Evolutionary conservation across 331 rosid species (phyloP).

Genomic region (Arachis monticola): DNA sequence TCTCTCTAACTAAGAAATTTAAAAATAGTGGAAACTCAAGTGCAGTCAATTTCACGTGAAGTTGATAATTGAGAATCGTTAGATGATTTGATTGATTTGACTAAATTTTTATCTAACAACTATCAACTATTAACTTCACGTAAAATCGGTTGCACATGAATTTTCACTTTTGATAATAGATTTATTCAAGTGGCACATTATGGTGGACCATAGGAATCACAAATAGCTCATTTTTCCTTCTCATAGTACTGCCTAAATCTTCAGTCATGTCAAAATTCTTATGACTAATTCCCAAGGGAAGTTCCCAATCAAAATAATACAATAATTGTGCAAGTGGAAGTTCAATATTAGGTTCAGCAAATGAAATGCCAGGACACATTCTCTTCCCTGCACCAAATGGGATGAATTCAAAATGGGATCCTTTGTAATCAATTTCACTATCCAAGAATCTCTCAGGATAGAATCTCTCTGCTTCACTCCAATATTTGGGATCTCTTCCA

Average conservation of each 20-base stretch:
- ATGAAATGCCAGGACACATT: constrained; percentile 33
- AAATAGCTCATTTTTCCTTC: constrained; percentile 8
- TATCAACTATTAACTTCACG: too few species aligned
- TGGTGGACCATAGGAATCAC: neutral
- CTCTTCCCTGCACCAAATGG: constrained; percentile 41
- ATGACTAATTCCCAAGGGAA: constrained; percentile 1
- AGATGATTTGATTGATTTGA: too few species aligned
- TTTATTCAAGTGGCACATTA: neutral
- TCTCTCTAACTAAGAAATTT: too few species aligned
- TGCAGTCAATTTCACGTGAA: too few species aligned
- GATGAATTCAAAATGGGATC: constrained; percentile 27
- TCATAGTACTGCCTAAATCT: neutral
- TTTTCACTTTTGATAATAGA: too few species aligned
- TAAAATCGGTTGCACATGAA: too few species aligned
- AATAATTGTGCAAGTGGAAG: constrained; percentile 29
- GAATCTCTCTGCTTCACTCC: constrained; percentile 30
- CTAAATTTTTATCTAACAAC: too few species aligned
- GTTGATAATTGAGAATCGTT: too few species aligned
- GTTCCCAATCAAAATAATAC: constrained; percentile 35
- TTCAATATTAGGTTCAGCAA: constrained; percentile 22
- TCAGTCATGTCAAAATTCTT: constrained; percentile 36
- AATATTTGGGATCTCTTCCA: constrained; percentile 25
- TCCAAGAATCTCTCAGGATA: constrained; percentile 37
- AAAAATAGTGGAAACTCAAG: too few species aligned
- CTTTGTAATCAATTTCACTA: constrained; percentile 28